Evolutionary conservation across 352 stramenopile genomes (phyloP).

Genomic region (Phytopythium oedochilum): DNA sequence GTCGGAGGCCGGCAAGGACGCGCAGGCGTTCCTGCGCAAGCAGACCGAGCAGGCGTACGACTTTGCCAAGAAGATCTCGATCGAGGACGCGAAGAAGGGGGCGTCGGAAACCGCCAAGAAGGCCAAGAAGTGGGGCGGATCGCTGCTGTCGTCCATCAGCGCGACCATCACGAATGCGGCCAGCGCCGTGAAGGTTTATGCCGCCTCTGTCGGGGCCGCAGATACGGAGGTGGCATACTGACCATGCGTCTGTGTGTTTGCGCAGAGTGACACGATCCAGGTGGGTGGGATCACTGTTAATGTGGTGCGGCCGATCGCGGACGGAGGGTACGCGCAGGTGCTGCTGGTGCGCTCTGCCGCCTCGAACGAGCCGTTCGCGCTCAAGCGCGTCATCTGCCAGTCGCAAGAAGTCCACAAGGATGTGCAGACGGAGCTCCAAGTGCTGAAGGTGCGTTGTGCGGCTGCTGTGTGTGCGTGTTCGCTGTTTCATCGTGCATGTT

Average conservation of each 20-base stretch:
- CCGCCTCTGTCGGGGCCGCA: too few species aligned
- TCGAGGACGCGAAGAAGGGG: slow-evolving; percentile 82
- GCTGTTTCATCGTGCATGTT: not conserved
- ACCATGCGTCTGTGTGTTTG: not conserved
- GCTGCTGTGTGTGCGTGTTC: not conserved
- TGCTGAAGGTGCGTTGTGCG: slow-evolving; percentile 45
- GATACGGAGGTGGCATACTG: too few species aligned
- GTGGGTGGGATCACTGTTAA: slow-evolving; percentile 65
- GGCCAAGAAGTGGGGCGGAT: slow-evolving; percentile 83
- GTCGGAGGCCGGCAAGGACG: slow-evolving; percentile 39
- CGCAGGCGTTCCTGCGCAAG: slow-evolving; percentile 68
- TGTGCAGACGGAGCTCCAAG: slow-evolving; percentile 72
- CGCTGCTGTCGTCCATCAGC: slow-evolving; percentile 73
- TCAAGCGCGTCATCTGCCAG: slow-evolving; percentile 82
- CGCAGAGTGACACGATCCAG: slow-evolving; percentile 67
- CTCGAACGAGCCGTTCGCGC: slow-evolving; percentile 67
- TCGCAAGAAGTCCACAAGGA: slow-evolving; percentile 77
- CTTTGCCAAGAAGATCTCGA: slow-evolving; percentile 86
- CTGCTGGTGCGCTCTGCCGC: slow-evolving; percentile 67
- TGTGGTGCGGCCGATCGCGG: slow-evolving; percentile 62
- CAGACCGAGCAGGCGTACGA: slow-evolving; percentile 84
- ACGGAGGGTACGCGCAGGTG: slow-evolving; percentile 78
- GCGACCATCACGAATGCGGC: slow-evolving; percentile 66
- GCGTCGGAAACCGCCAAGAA: slow-evolving; percentile 84
- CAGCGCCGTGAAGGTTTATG: slow-evolving; percentile 46